Conservation (phyloP, 2,329 filamentous ascomycete genomes). For the Fusarium gaditjirri region DNA sequence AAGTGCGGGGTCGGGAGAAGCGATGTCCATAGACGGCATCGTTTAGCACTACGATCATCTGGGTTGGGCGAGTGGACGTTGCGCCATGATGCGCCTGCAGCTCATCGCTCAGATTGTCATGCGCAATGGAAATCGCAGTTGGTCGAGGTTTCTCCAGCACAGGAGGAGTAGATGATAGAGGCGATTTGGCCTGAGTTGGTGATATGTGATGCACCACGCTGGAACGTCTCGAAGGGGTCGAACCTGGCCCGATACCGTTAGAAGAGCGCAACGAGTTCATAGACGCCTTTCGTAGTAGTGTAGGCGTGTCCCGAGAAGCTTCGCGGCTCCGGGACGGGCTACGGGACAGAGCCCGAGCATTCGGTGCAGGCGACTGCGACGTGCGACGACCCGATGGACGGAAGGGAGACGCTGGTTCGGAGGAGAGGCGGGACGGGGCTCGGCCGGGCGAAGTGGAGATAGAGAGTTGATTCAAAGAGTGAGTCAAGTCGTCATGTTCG, state of each 20-base stretch:
- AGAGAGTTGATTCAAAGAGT: constrained; percentile 58
- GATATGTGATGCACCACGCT: constrained; percentile 60
- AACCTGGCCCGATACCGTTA: constrained; percentile 52
- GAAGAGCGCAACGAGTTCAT: constrained; percentile 66
- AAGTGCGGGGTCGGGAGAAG: constrained; percentile 84
- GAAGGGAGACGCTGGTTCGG: constrained; percentile 52
- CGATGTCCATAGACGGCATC: constrained; percentile 96
- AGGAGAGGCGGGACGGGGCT: constrained; percentile 49
- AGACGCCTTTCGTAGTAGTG: constrained; percentile 66
- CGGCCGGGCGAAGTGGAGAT: constrained; percentile 50
- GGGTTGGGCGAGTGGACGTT: constrained; percentile 54
- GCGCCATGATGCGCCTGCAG: constrained; percentile 69
- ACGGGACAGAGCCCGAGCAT: constrained; percentile 50
- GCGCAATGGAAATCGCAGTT: constrained; percentile 69
- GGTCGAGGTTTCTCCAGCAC: constrained; percentile 53
- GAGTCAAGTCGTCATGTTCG: constrained; percentile 50
- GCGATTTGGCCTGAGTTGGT: constrained; percentile 54
- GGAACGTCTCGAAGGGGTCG: constrained; percentile 58
- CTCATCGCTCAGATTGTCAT: constrained; percentile 76
- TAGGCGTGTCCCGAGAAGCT: constrained; percentile 61
- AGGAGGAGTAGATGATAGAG: constrained; percentile 41
- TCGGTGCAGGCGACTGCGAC: constrained; percentile 39
- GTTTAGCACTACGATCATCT: constrained; percentile 87
- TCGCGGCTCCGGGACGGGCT: constrained; percentile 56
- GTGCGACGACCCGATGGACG: constrained; percentile 52